These are phyloP conservation scores for Cyclotella choctawhatcheeana DNA, from an alignment of 108 stramenopile species.

Conservation along the genomic window DNA sequence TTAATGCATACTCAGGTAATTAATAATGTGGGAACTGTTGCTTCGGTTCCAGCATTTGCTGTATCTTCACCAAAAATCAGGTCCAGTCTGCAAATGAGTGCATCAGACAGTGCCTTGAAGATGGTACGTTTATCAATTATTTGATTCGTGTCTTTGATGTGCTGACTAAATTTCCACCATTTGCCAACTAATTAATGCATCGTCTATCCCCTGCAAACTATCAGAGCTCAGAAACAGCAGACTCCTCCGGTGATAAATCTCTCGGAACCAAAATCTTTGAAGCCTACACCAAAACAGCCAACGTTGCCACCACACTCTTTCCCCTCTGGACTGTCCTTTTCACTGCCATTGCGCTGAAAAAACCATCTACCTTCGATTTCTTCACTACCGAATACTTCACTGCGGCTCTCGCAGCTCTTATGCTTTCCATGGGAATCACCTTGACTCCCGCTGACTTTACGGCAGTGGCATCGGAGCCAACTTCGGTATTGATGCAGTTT, in stretches of 20 bases:
- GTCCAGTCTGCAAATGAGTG: constrained; percentile 1
- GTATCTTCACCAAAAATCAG: constrained; percentile 19
- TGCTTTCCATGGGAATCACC: constrained; percentile 99
- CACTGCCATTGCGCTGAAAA: constrained; percentile 86
- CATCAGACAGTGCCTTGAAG: constrained; percentile 11
- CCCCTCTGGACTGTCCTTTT: constrained; percentile 94
- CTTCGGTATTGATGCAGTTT: constrained; percentile 93
- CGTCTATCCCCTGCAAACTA: not conserved
- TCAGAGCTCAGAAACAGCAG: constrained; percentile 16
- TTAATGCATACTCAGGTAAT: constrained; percentile 16
- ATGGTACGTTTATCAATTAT: constrained; percentile 21
- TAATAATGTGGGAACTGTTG: constrained; percentile 24
- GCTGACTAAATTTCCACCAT: not conserved
- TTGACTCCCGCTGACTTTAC: constrained; percentile 93
- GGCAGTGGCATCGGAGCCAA: constrained; percentile 87
- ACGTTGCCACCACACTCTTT: constrained; percentile 90
- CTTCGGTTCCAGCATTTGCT: constrained; percentile 8
- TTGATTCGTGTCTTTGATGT: no score
- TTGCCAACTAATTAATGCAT: not conserved
- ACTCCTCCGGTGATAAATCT: constrained; percentile 29
- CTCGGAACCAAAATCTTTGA: constrained; percentile 79
- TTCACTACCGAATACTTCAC: constrained; percentile 98
- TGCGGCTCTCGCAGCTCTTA: constrained; percentile 88
- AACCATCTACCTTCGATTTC: constrained; percentile 92
- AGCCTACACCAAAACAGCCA: constrained; percentile 82